Evolutionary conservation across 805 yeast genomes (phyloP).

Genomic region (Candida ascalaphidarum): DNA sequence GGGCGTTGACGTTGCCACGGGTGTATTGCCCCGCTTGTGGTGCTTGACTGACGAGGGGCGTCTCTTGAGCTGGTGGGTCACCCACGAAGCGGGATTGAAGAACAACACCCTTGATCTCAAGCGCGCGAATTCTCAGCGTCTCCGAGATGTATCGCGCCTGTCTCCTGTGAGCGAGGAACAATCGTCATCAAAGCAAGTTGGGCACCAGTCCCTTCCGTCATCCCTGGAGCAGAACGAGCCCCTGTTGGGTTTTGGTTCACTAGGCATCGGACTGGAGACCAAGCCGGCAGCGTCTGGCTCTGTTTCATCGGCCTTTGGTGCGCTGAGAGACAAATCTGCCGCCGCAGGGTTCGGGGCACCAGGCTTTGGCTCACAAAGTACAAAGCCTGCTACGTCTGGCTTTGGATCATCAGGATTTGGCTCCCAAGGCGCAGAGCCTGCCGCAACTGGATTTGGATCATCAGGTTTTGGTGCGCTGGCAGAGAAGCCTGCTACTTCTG

Average conservation of each 20-base stretch:
- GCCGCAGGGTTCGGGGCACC: neutral
- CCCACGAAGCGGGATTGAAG: constrained; percentile 45
- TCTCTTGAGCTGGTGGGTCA: constrained; percentile 56
- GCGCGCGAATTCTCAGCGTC: neutral
- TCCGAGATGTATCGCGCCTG: too few species aligned
- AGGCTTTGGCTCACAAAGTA: too few species aligned
- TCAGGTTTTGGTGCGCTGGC: constrained; percentile 2
- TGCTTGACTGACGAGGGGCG: constrained; percentile 56
- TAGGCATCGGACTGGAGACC: too few species aligned
- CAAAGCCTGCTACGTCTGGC: constrained; percentile 7
- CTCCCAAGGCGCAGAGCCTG: constrained; percentile 4
- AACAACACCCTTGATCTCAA: constrained; percentile 6
- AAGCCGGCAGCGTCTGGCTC: too few species aligned
- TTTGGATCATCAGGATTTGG: constrained; percentile 13
- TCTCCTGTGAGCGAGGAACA: too few species aligned
- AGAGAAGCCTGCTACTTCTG: neutral
- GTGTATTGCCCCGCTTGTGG: constrained; percentile 57
- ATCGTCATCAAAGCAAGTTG: too few species aligned
- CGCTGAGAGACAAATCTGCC: neutral
- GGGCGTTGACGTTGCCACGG: constrained; percentile 47
- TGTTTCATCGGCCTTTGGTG: too few species aligned
- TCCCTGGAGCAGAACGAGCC: too few species aligned
- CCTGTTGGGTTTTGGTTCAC: too few species aligned
- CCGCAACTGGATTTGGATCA: constrained; percentile 4
- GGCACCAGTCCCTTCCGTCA: too few species aligned